These are phyloP conservation scores for Gonapodya sp. DNA, from an alignment of 192 early-diverging fungal species.

Conservation along the genomic window DNA sequence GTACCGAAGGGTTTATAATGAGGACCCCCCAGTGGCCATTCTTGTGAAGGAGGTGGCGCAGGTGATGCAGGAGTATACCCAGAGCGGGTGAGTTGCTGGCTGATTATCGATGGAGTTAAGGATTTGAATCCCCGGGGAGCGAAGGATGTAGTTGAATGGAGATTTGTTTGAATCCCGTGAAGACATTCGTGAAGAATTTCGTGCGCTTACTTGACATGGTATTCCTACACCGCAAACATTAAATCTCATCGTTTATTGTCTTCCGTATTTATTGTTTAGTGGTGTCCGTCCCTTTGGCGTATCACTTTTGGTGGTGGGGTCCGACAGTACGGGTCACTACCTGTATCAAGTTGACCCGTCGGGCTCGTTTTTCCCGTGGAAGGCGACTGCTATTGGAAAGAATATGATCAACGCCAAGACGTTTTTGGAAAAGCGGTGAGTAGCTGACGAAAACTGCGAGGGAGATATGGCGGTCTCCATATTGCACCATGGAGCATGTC, in stretches of 20 bases:
- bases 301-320: conserved; percentile 90
- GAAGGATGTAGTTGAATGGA: not conserved
- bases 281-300: conserved; percentile 99
- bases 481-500: not conserved
- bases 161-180: not conserved
- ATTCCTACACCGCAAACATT: no score
- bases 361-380: conserved; percentile 98
- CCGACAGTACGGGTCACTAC: conserved; percentile 78
- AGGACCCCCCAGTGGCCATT: conserved; percentile 90
- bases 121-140: not conserved
- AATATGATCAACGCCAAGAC: conserved; percentile 99
- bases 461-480: not conserved
- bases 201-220: not conserved
- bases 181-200: no score
- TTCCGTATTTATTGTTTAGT: conserved; percentile 36
- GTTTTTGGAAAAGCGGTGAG: conserved; percentile 91
- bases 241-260: no score
- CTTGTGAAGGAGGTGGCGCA: conserved; percentile 93
- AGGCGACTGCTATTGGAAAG: conserved; percentile 97
- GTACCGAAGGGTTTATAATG: conserved; percentile 86
- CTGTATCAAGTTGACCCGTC: conserved; percentile 99
- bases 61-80: conserved; percentile 99
- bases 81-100: conserved; percentile 68
- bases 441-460: not conserved
- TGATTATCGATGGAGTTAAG: not conserved